Evolutionary conservation across 2,329 filamentous ascomycete species (phyloP).

Genomic region (Penicillium sp.): DNA sequence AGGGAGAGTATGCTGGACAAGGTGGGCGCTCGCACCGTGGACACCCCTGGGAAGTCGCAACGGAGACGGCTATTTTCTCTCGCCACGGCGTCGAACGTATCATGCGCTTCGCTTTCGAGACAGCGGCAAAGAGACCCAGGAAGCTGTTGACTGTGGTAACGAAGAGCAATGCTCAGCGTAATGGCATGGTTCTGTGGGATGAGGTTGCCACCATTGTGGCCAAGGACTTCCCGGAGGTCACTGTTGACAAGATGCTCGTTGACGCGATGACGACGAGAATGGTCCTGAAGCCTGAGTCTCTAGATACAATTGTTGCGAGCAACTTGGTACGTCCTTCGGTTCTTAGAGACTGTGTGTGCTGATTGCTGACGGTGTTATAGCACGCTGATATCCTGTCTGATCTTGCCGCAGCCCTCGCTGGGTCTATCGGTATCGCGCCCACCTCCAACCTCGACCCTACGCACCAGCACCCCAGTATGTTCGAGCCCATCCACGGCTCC

Average conservation of each 20-base stretch:
- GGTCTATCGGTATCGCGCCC: slow-evolving; percentile 73
- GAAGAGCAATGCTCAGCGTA: slow-evolving; percentile 69
- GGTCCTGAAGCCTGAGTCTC: slow-evolving; percentile 62
- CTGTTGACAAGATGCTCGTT: slow-evolving; percentile 68
- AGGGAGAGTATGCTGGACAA: slow-evolving; percentile 70
- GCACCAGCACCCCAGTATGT: slow-evolving; percentile 64
- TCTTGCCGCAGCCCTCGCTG: slow-evolving; percentile 70
- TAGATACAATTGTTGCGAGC: slow-evolving; percentile 69
- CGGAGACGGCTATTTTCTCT: slow-evolving; percentile 68
- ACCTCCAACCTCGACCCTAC: slow-evolving; percentile 72
- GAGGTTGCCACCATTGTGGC: slow-evolving; percentile 62
- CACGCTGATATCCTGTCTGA: slow-evolving; percentile 72
- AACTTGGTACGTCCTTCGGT: slow-evolving; percentile 51
- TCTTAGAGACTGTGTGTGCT: not conserved
- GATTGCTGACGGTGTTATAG: slow-evolving; percentile 21
- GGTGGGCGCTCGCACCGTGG: slow-evolving; percentile 66
- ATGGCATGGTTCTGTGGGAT: slow-evolving; percentile 72
- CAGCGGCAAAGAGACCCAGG: slow-evolving; percentile 59
- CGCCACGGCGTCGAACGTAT: slow-evolving; percentile 63
- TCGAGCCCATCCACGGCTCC: slow-evolving; percentile 68
- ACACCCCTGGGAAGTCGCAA: slow-evolving; percentile 64
- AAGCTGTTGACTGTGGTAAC: slow-evolving; percentile 68
- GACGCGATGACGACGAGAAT: slow-evolving; percentile 70
- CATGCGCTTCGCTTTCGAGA: slow-evolving; percentile 68
- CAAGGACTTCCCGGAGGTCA: slow-evolving; percentile 64